Evolutionary conservation across 257 asterid species (phyloP), one percentile per base, ranked within the genome.

Genomic region (Anisodus tanguticus): DNA sequence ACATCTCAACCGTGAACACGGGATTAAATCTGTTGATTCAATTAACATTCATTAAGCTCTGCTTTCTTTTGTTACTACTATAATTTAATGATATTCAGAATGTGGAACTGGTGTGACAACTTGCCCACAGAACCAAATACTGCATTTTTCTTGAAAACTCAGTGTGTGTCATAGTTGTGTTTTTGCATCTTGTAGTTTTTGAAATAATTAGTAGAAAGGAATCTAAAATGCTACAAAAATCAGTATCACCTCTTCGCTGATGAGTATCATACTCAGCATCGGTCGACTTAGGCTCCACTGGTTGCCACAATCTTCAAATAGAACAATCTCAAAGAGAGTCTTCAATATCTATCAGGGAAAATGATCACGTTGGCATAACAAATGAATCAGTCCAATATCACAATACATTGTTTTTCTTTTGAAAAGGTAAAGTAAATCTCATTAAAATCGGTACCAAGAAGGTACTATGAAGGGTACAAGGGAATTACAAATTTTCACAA

Each of bases 211-310:
- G 51, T n/a, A 74, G 62, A 8, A 74, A 12, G 22, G 62, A 22
- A 12, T 19, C 62, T 74, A 9, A 49, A 22, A 55, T 72, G 62
- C 43, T 22, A 76, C 4, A 51, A 76, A 51, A 51, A 26, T 49
- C 3, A 68, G 6, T 69, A 66, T 85, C 54, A 96, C 99, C 99
- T 96, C 97, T 87, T 93, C 97, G 69, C 90, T 96, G 85, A 94
- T 91, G 78, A 96, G 98, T 85, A 96, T 92, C 92, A 96, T 91
- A 89, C 99, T 91, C 91, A 96, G 88, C 98, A 96, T 94, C 70
- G 99, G 94, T 90, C 99, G 89, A 87, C 98, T 94, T 68, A 96
- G 93, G 88, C 98, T 94, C 99, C 98, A 96, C 76, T 94, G 99
- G 89, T 93, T 96, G 92, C 92, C 88, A 89, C 93, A 91, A 90